Base-by-base conservation (phyloP, 208 protist genomes). In the Leishmania aethiopica region DNA sequence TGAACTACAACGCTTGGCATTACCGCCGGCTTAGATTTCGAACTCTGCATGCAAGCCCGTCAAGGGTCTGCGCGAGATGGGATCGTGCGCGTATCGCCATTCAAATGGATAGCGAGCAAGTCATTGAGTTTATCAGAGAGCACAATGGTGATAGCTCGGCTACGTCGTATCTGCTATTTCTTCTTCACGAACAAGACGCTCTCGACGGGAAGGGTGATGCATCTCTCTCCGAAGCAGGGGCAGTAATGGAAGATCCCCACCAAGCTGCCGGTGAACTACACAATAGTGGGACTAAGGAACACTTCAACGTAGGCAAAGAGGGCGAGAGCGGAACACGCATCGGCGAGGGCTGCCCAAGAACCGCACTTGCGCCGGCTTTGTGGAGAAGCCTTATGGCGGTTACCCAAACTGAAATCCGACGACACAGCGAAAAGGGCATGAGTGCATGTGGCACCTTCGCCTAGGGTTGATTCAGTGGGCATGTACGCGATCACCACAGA, bases 1-100 rank as follows among this genome's bases (percentile, higher is more conserved):
- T 96, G 89, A 97, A 97, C 80, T 97, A 96, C 87, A 95, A 95
- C 76, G 93, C 91, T 3, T 97, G 92, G 91, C 89, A 95, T 1
- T 95, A 95, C 51, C 88, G 89, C 4, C 87, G 94, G 42, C 66
- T 59, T 32, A 37, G 47, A 22, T 77, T 71, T 32, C 59, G 49
- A 22, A 71, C 79, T 7, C 40, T 70, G 74, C 40, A 59, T 32
- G n/a, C 15, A n/a, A 76, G 49, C 17, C 83, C 37, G 7, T 60
- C 10, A 32, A n/a, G 51, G 17, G 10, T 35, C 19, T 4, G 47
- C 32, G 11, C 13, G 60, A 28, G 47, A 35, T 7, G 57, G n/a
- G 32, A 62, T 64, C 8, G 32, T 37, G 53, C 57, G 19, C 17
- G 15, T 13, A 1, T 5, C 13, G 25, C 82, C n/a, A 42, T 89